Evolutionary conservation across 129 eudicot genomes (phyloP).

Genomic region (Pittosporum tobira): DNA sequence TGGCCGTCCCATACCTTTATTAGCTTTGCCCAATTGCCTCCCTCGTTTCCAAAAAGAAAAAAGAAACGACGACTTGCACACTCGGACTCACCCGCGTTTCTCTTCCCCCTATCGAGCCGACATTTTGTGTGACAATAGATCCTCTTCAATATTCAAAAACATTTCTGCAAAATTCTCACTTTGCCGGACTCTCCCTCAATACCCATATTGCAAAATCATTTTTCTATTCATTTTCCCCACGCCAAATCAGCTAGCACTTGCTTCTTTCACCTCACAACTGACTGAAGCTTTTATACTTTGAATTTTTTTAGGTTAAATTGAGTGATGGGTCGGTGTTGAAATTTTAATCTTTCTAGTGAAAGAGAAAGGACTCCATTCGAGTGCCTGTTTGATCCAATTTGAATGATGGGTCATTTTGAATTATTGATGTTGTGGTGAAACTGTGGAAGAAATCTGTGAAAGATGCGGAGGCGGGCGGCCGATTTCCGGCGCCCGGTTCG

Average conservation of each 20-base stretch:
- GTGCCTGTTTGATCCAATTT: constrained; percentile 10
- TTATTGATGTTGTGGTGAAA: constrained; percentile 20
- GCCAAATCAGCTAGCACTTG: constrained; percentile 13
- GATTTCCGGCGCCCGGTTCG: constrained; percentile 87
- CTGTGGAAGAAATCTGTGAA: constrained; percentile 14
- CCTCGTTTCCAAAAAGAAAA: too few relatives aligned
- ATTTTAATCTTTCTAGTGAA: constrained; percentile 12
- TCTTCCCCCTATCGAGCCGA: too few relatives aligned
- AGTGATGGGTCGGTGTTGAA: constrained; percentile 8
- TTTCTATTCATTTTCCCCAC: background rate
- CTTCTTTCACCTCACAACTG: background rate
- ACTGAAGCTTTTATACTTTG: background rate
- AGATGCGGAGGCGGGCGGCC: constrained; percentile 93
- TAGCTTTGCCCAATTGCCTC: too few relatives aligned
- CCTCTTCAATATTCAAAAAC: background rate
- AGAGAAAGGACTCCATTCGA: too few relatives aligned
- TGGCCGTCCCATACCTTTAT: too few relatives aligned
- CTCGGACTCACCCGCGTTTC: too few relatives aligned
- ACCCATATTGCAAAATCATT: background rate
- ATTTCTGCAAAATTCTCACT: background rate
- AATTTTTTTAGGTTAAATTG: constrained; percentile 2
- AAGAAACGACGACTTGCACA: too few relatives aligned
- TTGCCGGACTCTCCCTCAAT: background rate
- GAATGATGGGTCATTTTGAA: constrained; percentile 11
- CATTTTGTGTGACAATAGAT: too few relatives aligned